Conservation (phyloP, 208 protist genomes). For the Entamoeba dispar region DNA sequence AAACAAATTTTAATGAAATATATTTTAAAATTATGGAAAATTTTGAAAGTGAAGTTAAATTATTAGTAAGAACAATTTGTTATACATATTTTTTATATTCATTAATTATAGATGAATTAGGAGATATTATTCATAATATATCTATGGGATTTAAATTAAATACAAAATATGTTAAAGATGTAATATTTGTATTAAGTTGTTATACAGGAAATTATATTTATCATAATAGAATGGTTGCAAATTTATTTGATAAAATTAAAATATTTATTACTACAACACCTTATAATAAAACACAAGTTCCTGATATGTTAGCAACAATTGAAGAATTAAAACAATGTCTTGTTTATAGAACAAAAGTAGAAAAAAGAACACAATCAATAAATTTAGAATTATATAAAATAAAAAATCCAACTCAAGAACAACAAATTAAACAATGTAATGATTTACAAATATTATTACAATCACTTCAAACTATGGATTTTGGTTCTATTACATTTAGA, state of each 20-base stretch:
- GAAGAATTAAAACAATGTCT: not conserved
- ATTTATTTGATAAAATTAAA: not conserved
- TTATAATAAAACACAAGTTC: not conserved
- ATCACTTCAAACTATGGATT: not conserved
- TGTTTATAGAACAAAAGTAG: not conserved
- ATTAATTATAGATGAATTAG: not conserved
- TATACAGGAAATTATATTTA: not conserved
- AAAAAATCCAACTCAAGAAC: not conserved
- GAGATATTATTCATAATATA: not conserved
- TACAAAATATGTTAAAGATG: not conserved
- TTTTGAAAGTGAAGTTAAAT: not conserved
- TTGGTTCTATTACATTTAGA: not conserved
- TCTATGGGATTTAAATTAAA: not conserved
- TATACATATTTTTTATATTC: not conserved
- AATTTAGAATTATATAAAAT: not conserved
- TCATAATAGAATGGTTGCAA: not conserved
- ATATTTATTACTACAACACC: not conserved
- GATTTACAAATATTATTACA: not conserved
- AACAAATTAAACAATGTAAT: not conserved
- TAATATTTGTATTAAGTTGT: not conserved
- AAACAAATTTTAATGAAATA: not conserved
- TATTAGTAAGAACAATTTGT: not conserved
- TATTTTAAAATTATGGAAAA: not conserved
- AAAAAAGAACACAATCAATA: not conserved
- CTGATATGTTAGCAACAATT: not conserved